Percentiles rank a stretch among this genome's conserved stretches.
These are phyloP conservation scores for Paracamarosporium sp. DNA, from an alignment of 2,329 filamentous ascomycete genomes.

Conservation along the genomic window DNA sequence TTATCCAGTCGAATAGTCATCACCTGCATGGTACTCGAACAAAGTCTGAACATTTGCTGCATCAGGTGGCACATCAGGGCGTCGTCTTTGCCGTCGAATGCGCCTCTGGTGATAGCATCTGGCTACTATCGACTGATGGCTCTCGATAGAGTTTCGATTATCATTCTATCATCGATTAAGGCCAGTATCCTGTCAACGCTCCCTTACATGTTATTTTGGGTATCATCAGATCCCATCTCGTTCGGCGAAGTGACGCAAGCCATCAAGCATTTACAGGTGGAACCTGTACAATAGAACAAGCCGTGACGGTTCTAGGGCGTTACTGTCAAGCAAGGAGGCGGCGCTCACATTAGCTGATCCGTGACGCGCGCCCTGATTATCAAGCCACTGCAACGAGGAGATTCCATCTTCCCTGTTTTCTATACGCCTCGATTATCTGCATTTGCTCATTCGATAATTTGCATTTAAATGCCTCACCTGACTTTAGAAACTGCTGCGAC, in stretches of 20 bases:
- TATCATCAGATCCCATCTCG: too few relatives aligned
- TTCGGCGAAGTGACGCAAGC: neutral
- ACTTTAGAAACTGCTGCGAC: too few relatives aligned
- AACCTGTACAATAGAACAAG: neutral
- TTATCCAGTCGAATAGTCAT: slow-evolving; percentile 10
- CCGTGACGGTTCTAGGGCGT: neutral
- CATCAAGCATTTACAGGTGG: neutral
- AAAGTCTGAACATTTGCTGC: slow-evolving; percentile 4
- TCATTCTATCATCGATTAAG: neutral
- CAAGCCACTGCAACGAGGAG: neutral
- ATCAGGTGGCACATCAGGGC: slow-evolving; percentile 7
- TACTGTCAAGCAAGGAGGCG: neutral
- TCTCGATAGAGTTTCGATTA: neutral
- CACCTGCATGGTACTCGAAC: slow-evolving; percentile 6
- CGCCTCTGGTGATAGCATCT: neutral
- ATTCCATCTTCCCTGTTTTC: too few relatives aligned
- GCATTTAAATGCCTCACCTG: too few relatives aligned
- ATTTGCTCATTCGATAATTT: too few relatives aligned
- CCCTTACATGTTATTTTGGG: too few relatives aligned
- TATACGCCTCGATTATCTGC: too few relatives aligned
- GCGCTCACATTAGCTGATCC: neutral
- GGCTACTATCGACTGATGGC: slow-evolving; percentile 1
- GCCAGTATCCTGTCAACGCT: too few relatives aligned
- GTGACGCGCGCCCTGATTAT: neutral
- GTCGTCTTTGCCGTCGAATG: slow-evolving; percentile 6